phyloP scores from a whole-genome alignment of 306 rosid genomes.

The Prunus padus region DNA sequence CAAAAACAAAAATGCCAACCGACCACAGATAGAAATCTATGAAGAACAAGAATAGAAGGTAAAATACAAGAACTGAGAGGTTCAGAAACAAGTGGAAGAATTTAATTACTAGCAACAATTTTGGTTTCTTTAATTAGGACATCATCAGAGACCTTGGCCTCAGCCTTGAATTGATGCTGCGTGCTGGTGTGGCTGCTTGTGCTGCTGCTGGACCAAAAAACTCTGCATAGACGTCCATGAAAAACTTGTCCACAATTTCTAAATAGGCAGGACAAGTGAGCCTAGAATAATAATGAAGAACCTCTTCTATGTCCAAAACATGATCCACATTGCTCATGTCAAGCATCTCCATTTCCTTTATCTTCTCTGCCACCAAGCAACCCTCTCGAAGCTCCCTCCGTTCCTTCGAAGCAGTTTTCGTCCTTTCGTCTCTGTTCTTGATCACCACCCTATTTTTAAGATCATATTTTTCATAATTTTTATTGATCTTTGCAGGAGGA shows the following conservation, averaged over 20 bases:
- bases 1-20: neutral
- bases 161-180: conserved; percentile 36
- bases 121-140: conserved; percentile 1
- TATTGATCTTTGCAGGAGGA: neutral
- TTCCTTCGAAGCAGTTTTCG: neutral
- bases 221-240: conserved; percentile 65
- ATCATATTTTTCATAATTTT: too few relatives aligned
- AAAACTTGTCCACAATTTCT: conserved; percentile 80
- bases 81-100: neutral
- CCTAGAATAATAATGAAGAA: conserved; percentile 80
- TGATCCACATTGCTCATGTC: conserved; percentile 72
- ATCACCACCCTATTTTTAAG: too few relatives aligned
- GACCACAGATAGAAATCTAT: neutral
- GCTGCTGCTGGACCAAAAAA: conserved; percentile 38
- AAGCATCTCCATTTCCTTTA: conserved; percentile 75
- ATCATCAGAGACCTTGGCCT: conserved; percentile 31
- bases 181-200: conserved; percentile 23
- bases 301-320: conserved; percentile 79
- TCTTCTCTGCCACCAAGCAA: conserved; percentile 55
- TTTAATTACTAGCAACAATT: neutral
- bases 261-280: conserved; percentile 79
- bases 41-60: neutral
- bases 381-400: conserved; percentile 25
- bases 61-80: neutral
- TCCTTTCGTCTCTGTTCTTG: too few relatives aligned